phyloP scores from a whole-genome alignment of 306 rosid species.

The Herpetospermum pedunculosum region DNA sequence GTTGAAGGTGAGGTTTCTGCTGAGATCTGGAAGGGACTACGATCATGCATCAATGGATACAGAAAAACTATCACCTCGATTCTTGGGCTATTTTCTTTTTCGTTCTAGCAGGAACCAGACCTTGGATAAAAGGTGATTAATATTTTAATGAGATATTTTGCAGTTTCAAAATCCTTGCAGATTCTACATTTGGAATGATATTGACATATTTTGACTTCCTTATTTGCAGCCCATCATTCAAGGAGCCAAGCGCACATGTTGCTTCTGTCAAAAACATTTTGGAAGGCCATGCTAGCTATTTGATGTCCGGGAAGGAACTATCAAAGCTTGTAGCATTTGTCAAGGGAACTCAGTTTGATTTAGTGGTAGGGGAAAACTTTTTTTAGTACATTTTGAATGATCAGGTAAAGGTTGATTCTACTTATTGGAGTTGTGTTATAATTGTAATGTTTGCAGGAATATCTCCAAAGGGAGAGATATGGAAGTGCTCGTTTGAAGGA shows the following conservation, averaged over 20 bases:
- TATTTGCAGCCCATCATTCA: constrained; percentile 53
- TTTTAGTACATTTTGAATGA: neutral
- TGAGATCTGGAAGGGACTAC: constrained; percentile 88
- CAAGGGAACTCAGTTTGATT: constrained; percentile 94
- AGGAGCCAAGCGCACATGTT: constrained; percentile 86
- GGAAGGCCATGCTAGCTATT: constrained; percentile 89
- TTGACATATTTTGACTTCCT: constrained; percentile 16
- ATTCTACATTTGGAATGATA: constrained; percentile 9
- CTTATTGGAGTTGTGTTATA: neutral
- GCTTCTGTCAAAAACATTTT: constrained; percentile 74
- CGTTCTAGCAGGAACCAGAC: constrained; percentile 59
- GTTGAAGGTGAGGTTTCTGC: constrained; percentile 84
- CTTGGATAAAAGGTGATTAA: constrained; percentile 53
- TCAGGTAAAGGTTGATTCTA: neutral
- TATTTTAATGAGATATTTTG: constrained; percentile 4
- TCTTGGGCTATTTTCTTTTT: constrained; percentile 84
- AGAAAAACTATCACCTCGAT: constrained; percentile 68
- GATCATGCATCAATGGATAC: constrained; percentile 62
- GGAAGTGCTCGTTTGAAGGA: constrained; percentile 87
- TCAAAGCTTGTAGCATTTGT: constrained; percentile 97
- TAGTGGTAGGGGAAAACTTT: constrained; percentile 49
- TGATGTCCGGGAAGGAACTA: constrained; percentile 92
- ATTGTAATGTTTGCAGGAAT: constrained; percentile 44
- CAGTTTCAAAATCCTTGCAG: neutral
- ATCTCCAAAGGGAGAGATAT: constrained; percentile 81